These are phyloP conservation scores for Encephalitozoon hellem DNA, from an alignment of 371 early-diverging fungal species.

Conservation along the genomic window DNA sequence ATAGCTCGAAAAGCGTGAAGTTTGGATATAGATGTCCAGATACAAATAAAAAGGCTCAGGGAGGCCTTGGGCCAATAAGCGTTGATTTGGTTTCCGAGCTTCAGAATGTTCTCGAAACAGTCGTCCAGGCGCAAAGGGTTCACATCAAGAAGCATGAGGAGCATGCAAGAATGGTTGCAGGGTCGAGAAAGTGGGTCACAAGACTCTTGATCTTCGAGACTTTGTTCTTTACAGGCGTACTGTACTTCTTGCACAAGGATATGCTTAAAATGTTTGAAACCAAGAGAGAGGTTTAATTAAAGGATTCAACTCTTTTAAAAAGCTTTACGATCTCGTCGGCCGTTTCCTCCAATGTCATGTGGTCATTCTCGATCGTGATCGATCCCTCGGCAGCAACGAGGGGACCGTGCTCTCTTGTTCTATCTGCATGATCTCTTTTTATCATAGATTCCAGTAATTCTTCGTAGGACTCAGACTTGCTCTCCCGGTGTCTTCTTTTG, in stretches of 20 bases:
- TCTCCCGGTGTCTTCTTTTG: slow-evolving; percentile 67
- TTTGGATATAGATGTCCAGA: slow-evolving; percentile 45
- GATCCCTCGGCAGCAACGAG: slow-evolving; percentile 71
- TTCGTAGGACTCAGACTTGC: slow-evolving; percentile 19
- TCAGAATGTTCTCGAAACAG: slow-evolving; percentile 6
- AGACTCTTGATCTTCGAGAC: slow-evolving; percentile 41
- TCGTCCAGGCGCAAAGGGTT: slow-evolving; percentile 35
- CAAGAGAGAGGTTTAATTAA: slow-evolving; percentile 37
- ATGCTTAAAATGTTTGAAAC: slow-evolving; percentile 49
- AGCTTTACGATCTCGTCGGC: slow-evolving; percentile 64
- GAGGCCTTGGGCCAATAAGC: slow-evolving; percentile 41
- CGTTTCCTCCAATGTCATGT: slow-evolving; percentile 67
- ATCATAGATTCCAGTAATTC: slow-evolving; percentile 52
- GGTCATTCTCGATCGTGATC: slow-evolving; percentile 69
- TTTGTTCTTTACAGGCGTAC: slow-evolving; percentile 12
- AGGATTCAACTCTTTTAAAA: slow-evolving; percentile 11
- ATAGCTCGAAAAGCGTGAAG: neutral
- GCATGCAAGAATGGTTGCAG: slow-evolving; percentile 28
- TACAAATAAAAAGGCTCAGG: slow-evolving; percentile 27
- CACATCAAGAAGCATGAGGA: slow-evolving; percentile 28
- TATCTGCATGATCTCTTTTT: slow-evolving; percentile 69
- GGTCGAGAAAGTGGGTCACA: slow-evolving; percentile 21
- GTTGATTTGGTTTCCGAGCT: slow-evolving; percentile 39
- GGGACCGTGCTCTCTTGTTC: slow-evolving; percentile 68
- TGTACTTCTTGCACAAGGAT: slow-evolving; percentile 43